These are phyloP conservation scores for Venturia oleaginea DNA, from an alignment of 2,329 filamentous ascomycete genomes.

Conservation along the genomic window DNA sequence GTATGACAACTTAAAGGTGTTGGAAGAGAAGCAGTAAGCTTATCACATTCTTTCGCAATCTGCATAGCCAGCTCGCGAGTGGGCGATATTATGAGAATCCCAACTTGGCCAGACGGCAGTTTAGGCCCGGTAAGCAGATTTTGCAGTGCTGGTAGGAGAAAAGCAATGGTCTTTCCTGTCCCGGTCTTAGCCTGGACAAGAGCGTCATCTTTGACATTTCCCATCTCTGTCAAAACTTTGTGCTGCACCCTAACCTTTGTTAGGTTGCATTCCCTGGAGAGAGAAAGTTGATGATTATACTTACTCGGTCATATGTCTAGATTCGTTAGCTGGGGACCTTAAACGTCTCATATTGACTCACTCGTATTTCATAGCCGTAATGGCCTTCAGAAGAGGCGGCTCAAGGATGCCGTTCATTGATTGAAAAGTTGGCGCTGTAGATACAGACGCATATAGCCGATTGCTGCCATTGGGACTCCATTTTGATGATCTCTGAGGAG, in stretches of 20 bases:
- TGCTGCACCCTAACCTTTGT: conserved; percentile 46
- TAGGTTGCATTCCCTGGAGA: neutral
- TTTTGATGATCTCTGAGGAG: neutral
- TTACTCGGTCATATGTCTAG: neutral
- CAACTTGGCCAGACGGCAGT: conserved; percentile 37
- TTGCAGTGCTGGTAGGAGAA: conserved; percentile 39
- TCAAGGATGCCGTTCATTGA: conserved; percentile 23
- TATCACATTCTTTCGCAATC: conserved; percentile 38
- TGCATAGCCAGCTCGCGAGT: conserved; percentile 53
- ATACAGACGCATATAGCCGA: neutral
- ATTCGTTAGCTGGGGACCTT: neutral
- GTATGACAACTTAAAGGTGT: conserved; percentile 39
- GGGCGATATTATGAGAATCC: conserved; percentile 47
- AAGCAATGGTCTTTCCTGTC: conserved; percentile 42
- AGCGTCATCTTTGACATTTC: conserved; percentile 43
- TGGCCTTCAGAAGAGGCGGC: conserved; percentile 22
- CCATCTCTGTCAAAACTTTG: conserved; percentile 43
- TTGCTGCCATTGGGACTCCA: neutral
- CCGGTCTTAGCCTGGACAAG: conserved; percentile 49
- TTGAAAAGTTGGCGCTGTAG: conserved; percentile 13
- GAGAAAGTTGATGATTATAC: neutral
- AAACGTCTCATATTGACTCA: conserved; percentile 15
- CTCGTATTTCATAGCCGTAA: conserved; percentile 31
- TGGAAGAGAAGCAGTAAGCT: conserved; percentile 33
- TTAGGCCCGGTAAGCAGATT: conserved; percentile 31